phyloP scores from a whole-genome alignment of 2,329 filamentous ascomycete genomes.

The Pyrenophora tritici-repentis region DNA sequence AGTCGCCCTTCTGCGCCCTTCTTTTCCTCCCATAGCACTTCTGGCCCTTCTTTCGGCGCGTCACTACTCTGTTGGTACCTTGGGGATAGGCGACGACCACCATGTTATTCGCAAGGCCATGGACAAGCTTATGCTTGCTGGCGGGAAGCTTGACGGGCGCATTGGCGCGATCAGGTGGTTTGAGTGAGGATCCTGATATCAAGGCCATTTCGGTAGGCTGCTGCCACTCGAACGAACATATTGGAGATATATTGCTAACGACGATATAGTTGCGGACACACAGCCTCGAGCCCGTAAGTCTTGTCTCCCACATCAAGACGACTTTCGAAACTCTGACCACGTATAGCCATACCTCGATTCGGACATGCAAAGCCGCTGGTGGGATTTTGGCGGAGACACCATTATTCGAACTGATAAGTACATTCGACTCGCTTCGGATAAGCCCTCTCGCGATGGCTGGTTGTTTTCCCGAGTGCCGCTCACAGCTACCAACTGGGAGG shows the following conservation, averaged over 20 bases:
- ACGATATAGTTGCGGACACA: conserved; percentile 76
- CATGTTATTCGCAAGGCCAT: conserved; percentile 45
- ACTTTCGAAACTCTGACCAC: conserved; percentile 12
- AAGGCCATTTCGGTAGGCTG: conserved; percentile 68
- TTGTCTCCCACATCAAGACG: conserved; percentile 2
- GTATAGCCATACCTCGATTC: conserved; percentile 90
- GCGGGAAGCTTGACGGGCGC: conserved; percentile 42
- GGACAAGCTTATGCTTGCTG: conserved; percentile 46
- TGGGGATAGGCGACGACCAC: conserved; percentile 35
- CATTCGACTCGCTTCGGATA: conserved; percentile 88
- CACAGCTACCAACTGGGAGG: conserved; percentile 98
- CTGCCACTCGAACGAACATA: conserved; percentile 9
- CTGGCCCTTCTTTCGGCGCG: conserved; percentile 35
- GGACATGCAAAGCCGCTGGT: conserved; percentile 98
- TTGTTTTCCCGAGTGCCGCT: conserved; percentile 91
- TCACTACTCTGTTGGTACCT: conserved; percentile 11
- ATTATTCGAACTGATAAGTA: conserved; percentile 80
- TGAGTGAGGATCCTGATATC: conserved; percentile 55
- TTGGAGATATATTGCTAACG: conserved; percentile 25
- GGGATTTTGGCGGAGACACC: conserved; percentile 96
- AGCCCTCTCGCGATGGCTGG: conserved; percentile 89
- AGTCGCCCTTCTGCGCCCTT: conserved; percentile 33
- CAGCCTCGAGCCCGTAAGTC: conserved; percentile 75
- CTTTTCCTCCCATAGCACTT: conserved; percentile 34
- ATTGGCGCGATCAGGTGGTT: conserved; percentile 34